Evolutionary conservation across 805 yeast genomes (phyloP).

Genomic region (Cyberlindnera japonica): DNA sequence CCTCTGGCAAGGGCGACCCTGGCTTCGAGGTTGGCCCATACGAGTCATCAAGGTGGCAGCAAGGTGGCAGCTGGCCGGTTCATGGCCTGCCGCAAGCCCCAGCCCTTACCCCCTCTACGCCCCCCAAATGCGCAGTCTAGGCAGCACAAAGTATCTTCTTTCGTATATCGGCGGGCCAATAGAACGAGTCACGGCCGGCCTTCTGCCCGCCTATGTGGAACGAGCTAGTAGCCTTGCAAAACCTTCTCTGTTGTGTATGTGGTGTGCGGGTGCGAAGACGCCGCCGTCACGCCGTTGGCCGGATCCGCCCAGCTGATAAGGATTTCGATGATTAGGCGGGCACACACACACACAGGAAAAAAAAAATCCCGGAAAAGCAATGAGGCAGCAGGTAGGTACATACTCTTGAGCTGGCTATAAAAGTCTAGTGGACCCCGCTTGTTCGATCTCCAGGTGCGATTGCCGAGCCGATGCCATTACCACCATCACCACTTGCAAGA

Average conservation of each 20-base stretch:
- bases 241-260: not conserved
- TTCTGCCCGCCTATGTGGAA: conserved; percentile 1
- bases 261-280: not conserved
- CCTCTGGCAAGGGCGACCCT: too few relatives aligned
- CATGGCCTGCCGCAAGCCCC: too few relatives aligned
- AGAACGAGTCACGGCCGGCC: too few relatives aligned
- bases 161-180: too few relatives aligned
- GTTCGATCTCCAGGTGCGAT: not conserved
- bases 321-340: too few relatives aligned
- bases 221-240: too few relatives aligned
- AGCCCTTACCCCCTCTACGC: too few relatives aligned
- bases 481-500: not conserved
- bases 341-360: not conserved
- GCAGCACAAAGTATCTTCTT: too few relatives aligned
- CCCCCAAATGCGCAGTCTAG: too few relatives aligned
- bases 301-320: not conserved
- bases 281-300: conserved; percentile 1
- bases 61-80: too few relatives aligned
- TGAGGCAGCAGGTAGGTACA: not conserved
- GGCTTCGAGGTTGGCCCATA: too few relatives aligned
- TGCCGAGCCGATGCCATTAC: not conserved
- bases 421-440: not conserved
- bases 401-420: not conserved
- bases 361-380: conserved; percentile 1
- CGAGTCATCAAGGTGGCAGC: too few relatives aligned